Evolutionary conservation across 768 basidiomycete species (phyloP).

Genomic region (Leccinum obscurum): DNA sequence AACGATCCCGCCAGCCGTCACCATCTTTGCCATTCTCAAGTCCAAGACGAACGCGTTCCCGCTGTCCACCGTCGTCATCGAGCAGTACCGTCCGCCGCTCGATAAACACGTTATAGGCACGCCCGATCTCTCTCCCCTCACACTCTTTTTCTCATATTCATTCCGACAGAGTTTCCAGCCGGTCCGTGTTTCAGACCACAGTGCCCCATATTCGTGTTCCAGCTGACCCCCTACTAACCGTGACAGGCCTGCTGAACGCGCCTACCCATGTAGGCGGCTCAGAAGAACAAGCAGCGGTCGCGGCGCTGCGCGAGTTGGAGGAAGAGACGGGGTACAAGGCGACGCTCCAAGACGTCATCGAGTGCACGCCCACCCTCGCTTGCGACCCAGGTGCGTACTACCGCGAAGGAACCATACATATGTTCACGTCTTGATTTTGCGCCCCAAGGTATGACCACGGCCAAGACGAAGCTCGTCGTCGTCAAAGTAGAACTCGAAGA

Average conservation of each 20-base stretch:
- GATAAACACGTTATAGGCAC: conserved; percentile 73
- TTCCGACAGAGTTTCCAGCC: conserved; percentile 53
- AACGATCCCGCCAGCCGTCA: conserved; percentile 55
- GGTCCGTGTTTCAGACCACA: conserved; percentile 35
- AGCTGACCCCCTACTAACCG: neutral
- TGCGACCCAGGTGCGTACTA: conserved; percentile 61
- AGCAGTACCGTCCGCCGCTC: conserved; percentile 90
- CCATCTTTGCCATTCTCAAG: conserved; percentile 76
- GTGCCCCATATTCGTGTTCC: neutral
- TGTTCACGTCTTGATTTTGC: too few species aligned
- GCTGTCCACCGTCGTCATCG: conserved; percentile 78
- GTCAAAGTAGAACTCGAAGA: conserved; percentile 68
- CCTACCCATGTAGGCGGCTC: conserved; percentile 29
- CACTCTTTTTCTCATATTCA: neutral
- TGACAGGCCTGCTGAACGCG: conserved; percentile 77
- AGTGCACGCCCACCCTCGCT: conserved; percentile 62
- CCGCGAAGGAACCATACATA: too few species aligned
- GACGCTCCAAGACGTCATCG: conserved; percentile 48
- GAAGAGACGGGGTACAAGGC: conserved; percentile 93
- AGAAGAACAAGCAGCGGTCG: conserved; percentile 69
- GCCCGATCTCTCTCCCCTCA: neutral
- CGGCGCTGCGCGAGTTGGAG: conserved; percentile 85
- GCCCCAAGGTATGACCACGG: conserved; percentile 81
- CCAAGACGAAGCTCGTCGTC: conserved; percentile 87
- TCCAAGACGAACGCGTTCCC: conserved; percentile 74